A percentile compares a stretch with the other conserved stretches of the same genome.
Conservation (phyloP, 108 stramenopile species). For the Cyclotella choctawhatcheeana region DNA sequence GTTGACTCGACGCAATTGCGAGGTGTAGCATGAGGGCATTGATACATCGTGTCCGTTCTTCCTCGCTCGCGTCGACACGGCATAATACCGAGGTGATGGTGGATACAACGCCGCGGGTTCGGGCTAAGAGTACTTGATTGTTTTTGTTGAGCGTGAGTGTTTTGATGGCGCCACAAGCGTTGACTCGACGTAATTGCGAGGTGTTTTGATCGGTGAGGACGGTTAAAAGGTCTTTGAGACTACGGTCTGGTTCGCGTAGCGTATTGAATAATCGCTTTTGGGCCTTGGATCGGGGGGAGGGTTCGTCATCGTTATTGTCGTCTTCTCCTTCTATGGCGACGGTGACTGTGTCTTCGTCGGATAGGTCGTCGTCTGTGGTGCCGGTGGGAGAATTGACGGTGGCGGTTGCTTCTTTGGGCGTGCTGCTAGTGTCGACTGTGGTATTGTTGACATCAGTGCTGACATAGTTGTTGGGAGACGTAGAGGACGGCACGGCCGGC, state of each 20-base stretch:
- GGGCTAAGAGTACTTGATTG: slow-evolving; percentile 38
- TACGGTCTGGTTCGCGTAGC: slow-evolving; percentile 34
- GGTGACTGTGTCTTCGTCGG: background rate
- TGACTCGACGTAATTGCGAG: slow-evolving; percentile 46
- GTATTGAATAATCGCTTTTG: slow-evolving; percentile 26
- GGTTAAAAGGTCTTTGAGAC: slow-evolving; percentile 30
- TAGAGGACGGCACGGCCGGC: background rate
- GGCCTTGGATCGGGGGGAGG: slow-evolving; percentile 23
- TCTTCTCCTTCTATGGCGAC: background rate
- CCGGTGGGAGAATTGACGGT: background rate
- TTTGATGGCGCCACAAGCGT: slow-evolving; percentile 54
- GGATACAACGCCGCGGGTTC: slow-evolving; percentile 44
- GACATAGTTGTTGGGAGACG: too few species aligned
- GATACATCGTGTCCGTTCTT: slow-evolving; percentile 52
- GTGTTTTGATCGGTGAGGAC: slow-evolving; percentile 35
- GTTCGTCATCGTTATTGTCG: background rate
- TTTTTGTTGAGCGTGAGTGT: slow-evolving; percentile 36
- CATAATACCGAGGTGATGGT: slow-evolving; percentile 40
- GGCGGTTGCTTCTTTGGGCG: too few species aligned
- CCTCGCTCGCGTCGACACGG: slow-evolving; percentile 40
- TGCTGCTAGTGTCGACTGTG: too few species aligned
- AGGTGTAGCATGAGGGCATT: slow-evolving; percentile 55
- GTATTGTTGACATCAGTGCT: too few species aligned
- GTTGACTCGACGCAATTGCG: slow-evolving; percentile 51
- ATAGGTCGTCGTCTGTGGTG: background rate